Evolutionary conservation across 2,329 filamentous ascomycete species (phyloP).

Genomic region (Mycosphaerella arachidis): DNA sequence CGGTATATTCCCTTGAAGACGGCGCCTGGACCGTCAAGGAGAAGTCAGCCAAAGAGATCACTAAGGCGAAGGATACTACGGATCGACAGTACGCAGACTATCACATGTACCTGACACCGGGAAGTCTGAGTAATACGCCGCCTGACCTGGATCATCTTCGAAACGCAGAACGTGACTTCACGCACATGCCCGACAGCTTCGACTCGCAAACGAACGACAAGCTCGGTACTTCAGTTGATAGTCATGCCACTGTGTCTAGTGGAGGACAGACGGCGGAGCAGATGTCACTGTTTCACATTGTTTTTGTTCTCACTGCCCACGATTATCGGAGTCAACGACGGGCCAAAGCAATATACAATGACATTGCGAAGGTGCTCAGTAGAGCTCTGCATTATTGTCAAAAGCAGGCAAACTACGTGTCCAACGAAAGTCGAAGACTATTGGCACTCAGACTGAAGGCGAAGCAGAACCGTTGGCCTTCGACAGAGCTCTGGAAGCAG

Average conservation of each 20-base stretch:
- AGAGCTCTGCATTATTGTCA: conserved; percentile 92
- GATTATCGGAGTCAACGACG: conserved; percentile 68
- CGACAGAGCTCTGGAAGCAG: conserved; percentile 36
- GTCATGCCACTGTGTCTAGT: conserved; percentile 25
- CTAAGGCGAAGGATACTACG: neutral
- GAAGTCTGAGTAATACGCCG: conserved; percentile 6
- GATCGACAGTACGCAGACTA: conserved; percentile 6
- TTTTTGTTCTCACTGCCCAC: conserved; percentile 82
- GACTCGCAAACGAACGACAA: conserved; percentile 20
- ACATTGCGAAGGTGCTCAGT: conserved; percentile 87
- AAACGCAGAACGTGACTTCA: conserved; percentile 19
- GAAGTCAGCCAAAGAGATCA: conserved; percentile 6
- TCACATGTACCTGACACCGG: conserved; percentile 11
- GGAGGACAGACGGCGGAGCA: conserved; percentile 41
- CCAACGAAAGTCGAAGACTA: conserved; percentile 82
- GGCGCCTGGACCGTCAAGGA: conserved; percentile 26
- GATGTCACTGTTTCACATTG: conserved; percentile 97
- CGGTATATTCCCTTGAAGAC: conserved; percentile 76
- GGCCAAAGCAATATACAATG: conserved; percentile 72
- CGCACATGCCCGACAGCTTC: conserved; percentile 28
- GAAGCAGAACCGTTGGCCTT: conserved; percentile 48
- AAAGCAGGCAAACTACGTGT: conserved; percentile 82
- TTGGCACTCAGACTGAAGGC: conserved; percentile 76
- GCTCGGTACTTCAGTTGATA: conserved; percentile 29
- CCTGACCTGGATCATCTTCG: neutral